Conservation (phyloP, 2,329 filamentous ascomycete genomes). For the Talaromyces sp. region DNA sequence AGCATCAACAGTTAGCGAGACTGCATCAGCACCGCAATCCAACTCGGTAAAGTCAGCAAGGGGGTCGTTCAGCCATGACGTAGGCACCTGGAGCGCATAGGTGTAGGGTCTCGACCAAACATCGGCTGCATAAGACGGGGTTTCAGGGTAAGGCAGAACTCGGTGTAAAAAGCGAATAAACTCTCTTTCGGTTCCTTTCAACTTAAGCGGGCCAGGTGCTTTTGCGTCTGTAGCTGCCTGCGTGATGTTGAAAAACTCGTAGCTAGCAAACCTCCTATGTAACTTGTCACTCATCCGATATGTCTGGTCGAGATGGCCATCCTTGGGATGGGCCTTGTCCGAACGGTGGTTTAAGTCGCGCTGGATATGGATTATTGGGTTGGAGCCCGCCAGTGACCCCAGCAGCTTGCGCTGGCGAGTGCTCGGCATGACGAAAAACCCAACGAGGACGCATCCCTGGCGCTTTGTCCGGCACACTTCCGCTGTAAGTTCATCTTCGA, state of each 20-base stretch:
- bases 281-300: constrained; percentile 48
- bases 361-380: constrained; percentile 67
- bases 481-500: constrained; percentile 59
- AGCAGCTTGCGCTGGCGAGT: constrained; percentile 54
- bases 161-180: constrained; percentile 58
- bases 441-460: constrained; percentile 63
- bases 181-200: constrained; percentile 64
- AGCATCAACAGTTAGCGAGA: constrained; percentile 52
- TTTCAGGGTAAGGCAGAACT: constrained; percentile 56
- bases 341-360: constrained; percentile 59
- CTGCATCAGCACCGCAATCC: constrained; percentile 62
- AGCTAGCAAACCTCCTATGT: constrained; percentile 63
- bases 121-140: constrained; percentile 42
- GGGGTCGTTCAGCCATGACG: constrained; percentile 52
- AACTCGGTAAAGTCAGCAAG: constrained; percentile 59
- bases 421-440: constrained; percentile 62
- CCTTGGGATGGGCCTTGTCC: constrained; percentile 54
- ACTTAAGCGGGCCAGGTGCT: constrained; percentile 47
- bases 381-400: constrained; percentile 56
- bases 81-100: constrained; percentile 59
- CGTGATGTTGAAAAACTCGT: constrained; percentile 72
- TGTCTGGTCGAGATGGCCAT: constrained; percentile 54
- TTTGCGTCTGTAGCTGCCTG: constrained; percentile 40
- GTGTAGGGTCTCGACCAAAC: constrained; percentile 59
- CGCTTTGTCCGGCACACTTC: constrained; percentile 55